Conservation (phyloP, 148 eudicot genomes). For the Rhododendron kiyosumense region DNA sequence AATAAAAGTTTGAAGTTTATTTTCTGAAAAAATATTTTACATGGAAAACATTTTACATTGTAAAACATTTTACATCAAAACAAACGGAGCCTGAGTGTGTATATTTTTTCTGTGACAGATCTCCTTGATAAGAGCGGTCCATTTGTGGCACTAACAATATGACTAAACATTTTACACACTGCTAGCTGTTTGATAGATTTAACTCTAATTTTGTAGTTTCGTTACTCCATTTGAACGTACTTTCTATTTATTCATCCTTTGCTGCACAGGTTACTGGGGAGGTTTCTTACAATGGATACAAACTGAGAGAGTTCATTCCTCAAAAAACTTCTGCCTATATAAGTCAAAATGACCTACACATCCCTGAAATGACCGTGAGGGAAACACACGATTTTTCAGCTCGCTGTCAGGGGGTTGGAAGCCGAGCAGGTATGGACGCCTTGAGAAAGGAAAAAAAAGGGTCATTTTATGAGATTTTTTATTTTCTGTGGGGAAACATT, state of each 20-base stretch:
- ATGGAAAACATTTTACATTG: too few relatives aligned
- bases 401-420: slow-evolving; percentile 76
- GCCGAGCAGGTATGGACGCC: slow-evolving; percentile 50
- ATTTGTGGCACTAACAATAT: neutral
- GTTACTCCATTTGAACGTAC: neutral
- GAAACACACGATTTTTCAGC: slow-evolving; percentile 76
- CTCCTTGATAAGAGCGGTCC: too few relatives aligned
- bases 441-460: slow-evolving; percentile 6
- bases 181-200: neutral
- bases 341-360: slow-evolving; percentile 66
- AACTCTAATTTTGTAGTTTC: neutral
- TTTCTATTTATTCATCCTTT: neutral
- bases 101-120: too few relatives aligned
- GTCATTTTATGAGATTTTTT: neutral
- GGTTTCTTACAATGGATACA: slow-evolving; percentile 67
- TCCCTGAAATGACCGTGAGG: slow-evolving; percentile 77
- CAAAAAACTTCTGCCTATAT: slow-evolving; percentile 78
- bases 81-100: too few relatives aligned
- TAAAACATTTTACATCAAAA: too few relatives aligned
- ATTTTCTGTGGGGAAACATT: neutral
- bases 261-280: slow-evolving; percentile 52
- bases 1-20: too few relatives aligned
- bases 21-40: too few relatives aligned
- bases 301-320: slow-evolving; percentile 54
- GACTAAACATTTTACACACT: neutral